Percentiles rank a stretch among this genome's conserved stretches.
Evolutionary conservation across 345 rosid species (phyloP).

Genomic region (Microcos paniculata): DNA sequence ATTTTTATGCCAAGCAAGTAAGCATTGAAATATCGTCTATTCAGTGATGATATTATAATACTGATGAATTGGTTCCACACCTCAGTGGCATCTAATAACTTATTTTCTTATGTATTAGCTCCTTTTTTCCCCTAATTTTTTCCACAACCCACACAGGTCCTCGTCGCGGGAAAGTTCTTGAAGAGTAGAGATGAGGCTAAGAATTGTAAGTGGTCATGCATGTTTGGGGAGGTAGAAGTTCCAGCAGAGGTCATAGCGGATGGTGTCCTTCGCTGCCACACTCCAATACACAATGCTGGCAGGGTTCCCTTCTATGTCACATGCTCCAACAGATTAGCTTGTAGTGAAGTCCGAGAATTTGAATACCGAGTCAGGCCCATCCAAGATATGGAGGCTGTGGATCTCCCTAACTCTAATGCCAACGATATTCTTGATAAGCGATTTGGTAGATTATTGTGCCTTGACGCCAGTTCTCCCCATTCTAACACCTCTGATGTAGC

Average conservation of each 20-base stretch:
- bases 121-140: conserved; percentile 12
- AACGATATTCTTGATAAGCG: conserved; percentile 51
- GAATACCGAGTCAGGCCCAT: conserved; percentile 50
- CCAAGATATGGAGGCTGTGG: conserved; percentile 32
- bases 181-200: conserved; percentile 51
- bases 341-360: conserved; percentile 96
- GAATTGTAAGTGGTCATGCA: conserved; percentile 75
- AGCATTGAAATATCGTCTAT: neutral
- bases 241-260: conserved; percentile 77
- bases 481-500: conserved; percentile 19
- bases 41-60: neutral
- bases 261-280: conserved; percentile 73
- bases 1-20: neutral
- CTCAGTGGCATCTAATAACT: neutral
- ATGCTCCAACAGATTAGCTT: conserved; percentile 87
- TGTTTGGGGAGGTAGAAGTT: conserved; percentile 99
- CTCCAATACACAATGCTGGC: conserved; percentile 69
- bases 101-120: neutral
- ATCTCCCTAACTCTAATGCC: conserved; percentile 22
- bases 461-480: conserved; percentile 30
- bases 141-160: conserved; percentile 46
- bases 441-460: conserved; percentile 59
- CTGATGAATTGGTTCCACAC: neutral
- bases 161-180: conserved; percentile 74
- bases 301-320: conserved; percentile 89